Evolutionary conservation across 192 early-diverging fungal species (phyloP).

Genomic region (Coemansia guatemalensis): DNA sequence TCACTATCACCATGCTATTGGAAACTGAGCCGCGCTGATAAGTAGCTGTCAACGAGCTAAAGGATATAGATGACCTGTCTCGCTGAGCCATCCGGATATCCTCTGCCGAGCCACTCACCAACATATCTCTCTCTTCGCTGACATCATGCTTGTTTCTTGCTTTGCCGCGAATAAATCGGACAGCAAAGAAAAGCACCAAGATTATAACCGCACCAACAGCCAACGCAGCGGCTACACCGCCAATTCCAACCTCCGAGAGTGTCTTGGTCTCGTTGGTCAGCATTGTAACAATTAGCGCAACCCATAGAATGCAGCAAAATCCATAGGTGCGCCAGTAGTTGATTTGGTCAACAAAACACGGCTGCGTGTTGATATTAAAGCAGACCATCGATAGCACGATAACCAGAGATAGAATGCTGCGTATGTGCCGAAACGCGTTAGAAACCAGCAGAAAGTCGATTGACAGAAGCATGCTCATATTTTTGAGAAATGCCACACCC

Average conservation of each 20-base stretch:
- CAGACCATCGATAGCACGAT: slow-evolving; percentile 71
- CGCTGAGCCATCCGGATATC: background rate
- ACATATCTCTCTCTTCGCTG: slow-evolving; percentile 4
- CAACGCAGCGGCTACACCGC: slow-evolving; percentile 50
- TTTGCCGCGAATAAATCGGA: slow-evolving; percentile 13
- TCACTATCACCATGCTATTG: no score
- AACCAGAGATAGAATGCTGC: slow-evolving; percentile 66
- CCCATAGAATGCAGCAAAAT: slow-evolving; percentile 68
- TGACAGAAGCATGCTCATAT: slow-evolving; percentile 67
- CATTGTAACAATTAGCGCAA: slow-evolving; percentile 64
- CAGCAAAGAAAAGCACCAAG: slow-evolving; percentile 57
- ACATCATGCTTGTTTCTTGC: background rate
- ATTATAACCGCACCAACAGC: slow-evolving; percentile 60
- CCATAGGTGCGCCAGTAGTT: slow-evolving; percentile 71
- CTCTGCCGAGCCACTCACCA: slow-evolving; percentile 7
- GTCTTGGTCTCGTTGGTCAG: slow-evolving; percentile 57
- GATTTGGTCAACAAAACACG: slow-evolving; percentile 74
- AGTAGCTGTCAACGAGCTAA: background rate
- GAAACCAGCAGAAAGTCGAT: slow-evolving; percentile 68
- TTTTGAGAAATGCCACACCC: slow-evolving; percentile 72
- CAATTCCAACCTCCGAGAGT: slow-evolving; percentile 35
- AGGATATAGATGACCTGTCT: background rate
- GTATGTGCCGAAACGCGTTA: slow-evolving; percentile 58
- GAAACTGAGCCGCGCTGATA: background rate
- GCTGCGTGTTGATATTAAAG: slow-evolving; percentile 68